Base-by-base conservation (phyloP, 768 basidiomycete species). In the Tricholoma saponaceum region DNA sequence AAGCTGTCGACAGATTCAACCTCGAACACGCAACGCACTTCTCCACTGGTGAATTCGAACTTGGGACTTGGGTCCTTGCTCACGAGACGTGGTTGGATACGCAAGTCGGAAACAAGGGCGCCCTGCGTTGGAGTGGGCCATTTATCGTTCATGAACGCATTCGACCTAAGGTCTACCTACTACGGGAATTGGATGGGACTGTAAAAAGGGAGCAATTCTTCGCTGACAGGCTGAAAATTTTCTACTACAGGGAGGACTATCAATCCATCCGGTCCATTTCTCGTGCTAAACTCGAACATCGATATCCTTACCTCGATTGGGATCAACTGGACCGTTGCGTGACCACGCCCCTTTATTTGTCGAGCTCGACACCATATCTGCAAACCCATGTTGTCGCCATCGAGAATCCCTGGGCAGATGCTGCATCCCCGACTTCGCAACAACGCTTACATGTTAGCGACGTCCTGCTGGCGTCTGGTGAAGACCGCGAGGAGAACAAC, bases 51-150 rank as follows among this genome's bases (percentile, higher is more conserved):
- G 56, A 64, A 10, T 70, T 65, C 49, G 54, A 67, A 13, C 51
- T 55, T 0, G 71, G 72, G 0, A 69, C 67, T 26, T 72, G 66
- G 63, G 72, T 74, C 0, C 61, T 71, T 14, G 28, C 70, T 0
- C 69, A 69, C 23, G 67, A 74, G 60, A 69, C 73, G 0, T 63
- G 65, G 59, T 44, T 72, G 0, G 70, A 72, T 49, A 49, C 58
- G 0, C 70, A 69, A 53, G 65, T 67, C 12, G 71, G 72, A 0
- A 66, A 68, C 50, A 71, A 73, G 59, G 65, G 65, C 0, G 46
- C 58, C n/a, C 65, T 65, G 47, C 44, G 64, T 0, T 73, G 70
- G 68, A 61, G 68, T 1, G 72, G 73, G 0, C 72, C 72, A 0
- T 65, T 39, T 5, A 66, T 72, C 9, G 62, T 72, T 25, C 65